Evolutionary conservation across 208 protist species (phyloP).

Genomic region (Wallacemonas collosoma): DNA sequence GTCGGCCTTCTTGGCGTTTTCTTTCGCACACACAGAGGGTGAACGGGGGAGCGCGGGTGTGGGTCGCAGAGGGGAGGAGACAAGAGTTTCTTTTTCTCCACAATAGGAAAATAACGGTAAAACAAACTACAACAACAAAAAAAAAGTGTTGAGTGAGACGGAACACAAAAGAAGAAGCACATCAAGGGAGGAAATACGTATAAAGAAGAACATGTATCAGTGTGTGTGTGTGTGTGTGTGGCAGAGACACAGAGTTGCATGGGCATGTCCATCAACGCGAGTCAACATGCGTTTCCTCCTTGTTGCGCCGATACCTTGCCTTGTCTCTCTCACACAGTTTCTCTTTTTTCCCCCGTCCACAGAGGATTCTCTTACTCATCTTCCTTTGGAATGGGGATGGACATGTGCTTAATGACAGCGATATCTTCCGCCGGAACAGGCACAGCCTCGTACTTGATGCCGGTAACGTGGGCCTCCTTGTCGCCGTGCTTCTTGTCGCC

Average conservation of each 20-base stretch:
- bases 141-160: background rate
- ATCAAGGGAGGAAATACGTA: background rate
- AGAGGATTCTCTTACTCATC: background rate
- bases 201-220: no score
- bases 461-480: slow-evolving; percentile 63
- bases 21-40: no score
- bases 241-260: no score
- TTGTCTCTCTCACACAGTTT: no score
- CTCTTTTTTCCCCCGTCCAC: no score
- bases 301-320: no score
- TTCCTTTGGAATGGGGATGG: background rate
- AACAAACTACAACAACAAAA: background rate
- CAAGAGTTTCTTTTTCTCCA: background rate
- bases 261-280: no score
- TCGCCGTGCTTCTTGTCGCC: slow-evolving; percentile 33
- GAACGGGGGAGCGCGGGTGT: no score
- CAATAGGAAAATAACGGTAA: background rate
- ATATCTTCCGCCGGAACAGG: background rate
- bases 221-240: no score
- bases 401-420: background rate
- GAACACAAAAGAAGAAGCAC: slow-evolving; percentile 1
- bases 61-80: no score
- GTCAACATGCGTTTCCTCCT: no score
- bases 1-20: no score
- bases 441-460: slow-evolving; percentile 34